These are phyloP conservation scores for Aspergillus jensenii DNA, from an alignment of 2,329 filamentous ascomycete genomes.

Conservation along the genomic window DNA sequence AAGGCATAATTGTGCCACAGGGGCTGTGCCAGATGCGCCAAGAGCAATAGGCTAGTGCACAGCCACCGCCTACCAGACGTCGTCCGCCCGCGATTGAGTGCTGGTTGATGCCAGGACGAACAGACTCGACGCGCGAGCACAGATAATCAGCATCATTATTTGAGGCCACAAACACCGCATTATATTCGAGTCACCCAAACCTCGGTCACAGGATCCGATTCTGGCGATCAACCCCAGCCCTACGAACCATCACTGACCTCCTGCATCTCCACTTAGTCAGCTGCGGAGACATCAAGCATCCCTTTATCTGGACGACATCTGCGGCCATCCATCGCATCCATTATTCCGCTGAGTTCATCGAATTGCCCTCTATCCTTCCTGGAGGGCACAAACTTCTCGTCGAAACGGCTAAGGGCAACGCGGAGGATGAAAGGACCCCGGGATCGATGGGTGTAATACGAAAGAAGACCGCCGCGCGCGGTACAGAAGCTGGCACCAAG, in stretches of 20 bases:
- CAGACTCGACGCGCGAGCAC: neutral
- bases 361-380: conserved; percentile 28
- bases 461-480: conserved; percentile 86
- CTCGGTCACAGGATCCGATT: neutral
- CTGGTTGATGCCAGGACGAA: neutral
- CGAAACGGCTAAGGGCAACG: conserved; percentile 33
- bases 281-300: conserved; percentile 21
- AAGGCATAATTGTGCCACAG: conserved; percentile 5
- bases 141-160: neutral
- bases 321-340: conserved; percentile 7
- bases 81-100: neutral
- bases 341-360: neutral
- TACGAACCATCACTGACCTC: neutral
- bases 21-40: conserved; percentile 2
- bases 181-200: neutral
- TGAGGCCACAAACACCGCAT: neutral
- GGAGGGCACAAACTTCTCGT: conserved; percentile 29
- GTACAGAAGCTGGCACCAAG: conserved; percentile 85
- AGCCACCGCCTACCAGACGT: conserved; percentile 6
- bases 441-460: conserved; percentile 83
- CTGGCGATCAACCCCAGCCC: conserved; percentile 1
- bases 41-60: neutral
- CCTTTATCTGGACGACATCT: conserved; percentile 11
- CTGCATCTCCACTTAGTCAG: conserved; percentile 11
- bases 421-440: conserved; percentile 41